These are phyloP conservation scores for Colletotrichum navitas DNA, from an alignment of 2,329 filamentous ascomycete genomes.

Conservation along the genomic window DNA sequence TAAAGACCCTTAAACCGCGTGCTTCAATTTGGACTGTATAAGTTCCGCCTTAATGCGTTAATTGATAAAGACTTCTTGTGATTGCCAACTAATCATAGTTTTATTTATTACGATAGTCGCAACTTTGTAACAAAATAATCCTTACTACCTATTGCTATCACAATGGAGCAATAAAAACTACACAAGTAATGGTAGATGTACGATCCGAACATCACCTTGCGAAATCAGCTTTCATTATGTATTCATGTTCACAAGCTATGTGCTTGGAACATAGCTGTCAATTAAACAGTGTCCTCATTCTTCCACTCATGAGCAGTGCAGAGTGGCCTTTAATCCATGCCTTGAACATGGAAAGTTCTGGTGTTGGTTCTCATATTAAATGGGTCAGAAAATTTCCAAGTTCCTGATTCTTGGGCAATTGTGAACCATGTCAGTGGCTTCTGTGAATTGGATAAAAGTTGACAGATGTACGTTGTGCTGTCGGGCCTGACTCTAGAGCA, in stretches of 20 bases:
- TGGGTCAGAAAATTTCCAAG: neutral
- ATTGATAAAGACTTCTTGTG: neutral
- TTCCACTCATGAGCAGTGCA: neutral
- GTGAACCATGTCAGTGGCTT: neutral
- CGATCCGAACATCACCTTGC: accelerated
- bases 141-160: neutral
- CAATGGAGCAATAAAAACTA: neutral
- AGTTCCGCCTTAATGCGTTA: accelerated
- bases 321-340: neutral
- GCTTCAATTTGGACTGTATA: neutral
- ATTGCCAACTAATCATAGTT: neutral
- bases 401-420: neutral
- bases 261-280: neutral
- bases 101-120: neutral
- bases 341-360: neutral
- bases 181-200: neutral
- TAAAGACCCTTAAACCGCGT: accelerated
- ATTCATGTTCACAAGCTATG: neutral
- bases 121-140: neutral
- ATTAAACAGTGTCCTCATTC: neutral
- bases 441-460: neutral
- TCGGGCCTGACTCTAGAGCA: too few relatives aligned
- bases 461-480: neutral
- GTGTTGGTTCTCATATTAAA: neutral
- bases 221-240: neutral